Percentiles rank a stretch among this genome's conserved stretches.
These are phyloP conservation scores for Prunus campanulata DNA, from an alignment of 306 rosid species.

Conservation along the genomic window DNA sequence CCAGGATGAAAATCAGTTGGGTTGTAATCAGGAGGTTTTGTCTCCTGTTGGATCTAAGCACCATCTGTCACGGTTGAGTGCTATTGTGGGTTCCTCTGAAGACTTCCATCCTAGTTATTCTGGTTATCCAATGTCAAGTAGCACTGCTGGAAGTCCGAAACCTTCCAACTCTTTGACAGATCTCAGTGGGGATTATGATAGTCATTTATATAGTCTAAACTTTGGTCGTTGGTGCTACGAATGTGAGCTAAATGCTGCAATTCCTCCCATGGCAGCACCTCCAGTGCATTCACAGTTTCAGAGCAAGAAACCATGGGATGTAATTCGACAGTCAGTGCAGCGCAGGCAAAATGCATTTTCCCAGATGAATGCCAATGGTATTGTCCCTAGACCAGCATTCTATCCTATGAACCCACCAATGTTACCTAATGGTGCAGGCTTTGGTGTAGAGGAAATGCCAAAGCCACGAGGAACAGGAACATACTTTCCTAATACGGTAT, in stretches of 20 bases:
- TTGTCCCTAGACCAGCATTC: conserved; percentile 32
- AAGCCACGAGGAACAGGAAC: conserved; percentile 60
- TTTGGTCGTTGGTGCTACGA: conserved; percentile 31
- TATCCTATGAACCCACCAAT: conserved; percentile 29
- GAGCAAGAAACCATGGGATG: conserved; percentile 41
- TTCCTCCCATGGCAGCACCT: conserved; percentile 27
- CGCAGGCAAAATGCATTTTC: conserved; percentile 29
- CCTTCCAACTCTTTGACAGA: conserved; percentile 35
- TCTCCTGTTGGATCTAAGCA: conserved; percentile 26
- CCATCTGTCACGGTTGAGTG: conserved; percentile 21
- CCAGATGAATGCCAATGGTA: conserved; percentile 32
- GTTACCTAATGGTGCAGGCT: conserved; percentile 32
- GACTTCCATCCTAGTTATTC: conserved; percentile 38
- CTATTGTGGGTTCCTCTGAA: conserved; percentile 28
- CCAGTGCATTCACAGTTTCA: conserved; percentile 25
- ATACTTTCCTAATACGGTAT: conserved; percentile 53
- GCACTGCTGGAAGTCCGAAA: conserved; percentile 27
- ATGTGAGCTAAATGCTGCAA: conserved; percentile 19
- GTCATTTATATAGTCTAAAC: conserved; percentile 31
- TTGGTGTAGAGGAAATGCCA: conserved; percentile 40
- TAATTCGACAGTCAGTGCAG: conserved; percentile 29
- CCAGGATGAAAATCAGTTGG: conserved; percentile 34
- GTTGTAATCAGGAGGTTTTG: conserved; percentile 14
- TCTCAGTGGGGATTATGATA: conserved; percentile 44
- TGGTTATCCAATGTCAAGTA: conserved; percentile 17